Percentiles rank a stretch among this genome's conserved stretches.
phyloP scores from a whole-genome alignment of 208 protist species.

The Phytomonas francai region DNA sequence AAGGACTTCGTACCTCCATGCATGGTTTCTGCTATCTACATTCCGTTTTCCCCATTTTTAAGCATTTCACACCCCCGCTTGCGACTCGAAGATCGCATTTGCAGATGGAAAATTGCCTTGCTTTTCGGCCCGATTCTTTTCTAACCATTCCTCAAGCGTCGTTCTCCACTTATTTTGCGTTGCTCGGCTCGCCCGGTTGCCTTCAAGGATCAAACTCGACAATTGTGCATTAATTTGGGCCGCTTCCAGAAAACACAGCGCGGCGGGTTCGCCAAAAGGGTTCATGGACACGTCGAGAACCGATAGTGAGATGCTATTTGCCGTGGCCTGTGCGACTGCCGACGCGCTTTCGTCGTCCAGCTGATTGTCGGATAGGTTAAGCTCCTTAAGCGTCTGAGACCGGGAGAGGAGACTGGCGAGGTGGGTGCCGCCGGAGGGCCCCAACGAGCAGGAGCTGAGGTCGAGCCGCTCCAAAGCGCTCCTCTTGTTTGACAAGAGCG shows the following conservation, averaged over 20 bases:
- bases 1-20: neutral
- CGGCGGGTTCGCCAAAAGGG: slow-evolving; percentile 59
- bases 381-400: slow-evolving; percentile 47
- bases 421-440: slow-evolving; percentile 49
- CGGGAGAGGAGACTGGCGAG: slow-evolving; percentile 59
- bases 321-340: slow-evolving; percentile 51
- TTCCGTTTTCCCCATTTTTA: neutral
- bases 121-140: slow-evolving; percentile 42
- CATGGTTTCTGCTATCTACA: neutral
- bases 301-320: slow-evolving; percentile 50
- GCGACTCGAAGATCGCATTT: neutral
- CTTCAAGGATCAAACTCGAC: slow-evolving; percentile 52
- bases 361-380: slow-evolving; percentile 79
- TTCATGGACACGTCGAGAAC: slow-evolving; percentile 67
- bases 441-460: slow-evolving; percentile 63
- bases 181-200: slow-evolving; percentile 74
- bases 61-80: neutral
- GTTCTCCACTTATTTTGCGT: slow-evolving; percentile 79
- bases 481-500: slow-evolving; percentile 42
- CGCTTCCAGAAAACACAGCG: slow-evolving; percentile 65
- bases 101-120: neutral
- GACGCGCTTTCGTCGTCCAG: slow-evolving; percentile 76
- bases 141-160: slow-evolving; percentile 63
- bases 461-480: slow-evolving; percentile 53
- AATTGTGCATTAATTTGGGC: slow-evolving; percentile 59